These are phyloP conservation scores for Pelargonium myrrhifolium DNA, from an alignment of 441 rosid genomes.

Conservation along the genomic window DNA sequence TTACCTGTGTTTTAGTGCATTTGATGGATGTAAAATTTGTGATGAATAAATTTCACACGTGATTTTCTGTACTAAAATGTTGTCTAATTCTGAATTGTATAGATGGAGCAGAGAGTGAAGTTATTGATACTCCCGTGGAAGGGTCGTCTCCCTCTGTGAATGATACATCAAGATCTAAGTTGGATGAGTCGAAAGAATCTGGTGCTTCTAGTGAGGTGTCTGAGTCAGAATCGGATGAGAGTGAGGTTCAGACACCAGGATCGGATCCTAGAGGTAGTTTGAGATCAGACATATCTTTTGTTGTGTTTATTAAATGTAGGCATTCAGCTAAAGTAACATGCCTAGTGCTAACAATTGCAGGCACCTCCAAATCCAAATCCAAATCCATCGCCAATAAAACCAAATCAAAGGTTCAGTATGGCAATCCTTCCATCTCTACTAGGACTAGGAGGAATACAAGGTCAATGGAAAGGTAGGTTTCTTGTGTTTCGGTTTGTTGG, in stretches of 20 bases:
- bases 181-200: conserved; percentile 29
- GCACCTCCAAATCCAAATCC: conserved; percentile 23
- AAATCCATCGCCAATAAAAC: conserved; percentile 19
- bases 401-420: conserved; percentile 22
- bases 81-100: conserved; percentile 9
- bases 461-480: conserved; percentile 33
- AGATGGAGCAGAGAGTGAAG: conserved; percentile 46
- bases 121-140: conserved; percentile 38
- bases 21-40: not conserved
- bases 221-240: conserved; percentile 25
- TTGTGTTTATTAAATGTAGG: not conserved
- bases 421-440: conserved; percentile 19
- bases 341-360: conserved; percentile 24
- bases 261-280: conserved; percentile 27
- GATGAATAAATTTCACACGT: not conserved
- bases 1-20: not conserved
- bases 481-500: not conserved
- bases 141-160: conserved; percentile 19
- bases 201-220: conserved; percentile 28
- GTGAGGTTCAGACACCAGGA: conserved; percentile 31
- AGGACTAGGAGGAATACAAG: conserved; percentile 28
- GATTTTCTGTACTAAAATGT: not conserved
- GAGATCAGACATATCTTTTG: not conserved
- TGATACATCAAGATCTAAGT: conserved; percentile 22
- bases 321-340: not conserved